phyloP scores from a whole-genome alignment of 2,329 filamentous ascomycete species.

The Emericellopsis atlantica region DNA sequence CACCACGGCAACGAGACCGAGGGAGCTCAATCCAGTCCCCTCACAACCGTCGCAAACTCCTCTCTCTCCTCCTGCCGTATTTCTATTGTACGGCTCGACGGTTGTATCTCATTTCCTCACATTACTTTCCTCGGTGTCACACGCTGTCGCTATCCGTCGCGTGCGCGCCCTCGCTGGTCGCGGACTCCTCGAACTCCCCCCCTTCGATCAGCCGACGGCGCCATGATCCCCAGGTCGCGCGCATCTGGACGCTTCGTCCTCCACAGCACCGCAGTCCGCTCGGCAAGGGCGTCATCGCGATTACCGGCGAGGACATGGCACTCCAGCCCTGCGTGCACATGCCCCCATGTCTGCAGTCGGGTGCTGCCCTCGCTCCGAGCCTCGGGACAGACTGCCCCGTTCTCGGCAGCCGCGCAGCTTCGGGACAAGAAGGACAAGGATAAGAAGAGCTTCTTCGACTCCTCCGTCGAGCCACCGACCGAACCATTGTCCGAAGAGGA shows the following conservation, averaged over 20 bases:
- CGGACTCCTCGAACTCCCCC: neutral
- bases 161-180: conserved; percentile 1
- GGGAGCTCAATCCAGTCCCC: neutral
- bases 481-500: conserved; percentile 41
- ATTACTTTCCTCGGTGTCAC: neutral
- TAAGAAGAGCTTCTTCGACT: conserved; percentile 38
- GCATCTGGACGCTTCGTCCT: conserved; percentile 24
- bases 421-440: conserved; percentile 20
- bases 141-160: neutral
- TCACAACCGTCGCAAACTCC: neutral
- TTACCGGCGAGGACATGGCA: conserved; percentile 5
- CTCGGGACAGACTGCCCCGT: conserved; percentile 14
- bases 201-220: conserved; percentile 1
- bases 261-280: conserved; percentile 17
- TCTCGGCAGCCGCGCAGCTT: conserved; percentile 21
- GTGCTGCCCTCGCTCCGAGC: conserved; percentile 15
- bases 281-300: conserved; percentile 4
- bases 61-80: neutral
- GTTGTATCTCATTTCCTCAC: neutral
- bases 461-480: conserved; percentile 22
- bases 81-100: neutral
- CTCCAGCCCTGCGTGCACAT: conserved; percentile 12
- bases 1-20: neutral
- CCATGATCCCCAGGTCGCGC: conserved; percentile 28
- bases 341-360: conserved; percentile 17